Evolutionary conservation across 108 stramenopile species (phyloP), one percentile per base, ranked within the genome.

Genomic region (Nitzschia putrida): DNA sequence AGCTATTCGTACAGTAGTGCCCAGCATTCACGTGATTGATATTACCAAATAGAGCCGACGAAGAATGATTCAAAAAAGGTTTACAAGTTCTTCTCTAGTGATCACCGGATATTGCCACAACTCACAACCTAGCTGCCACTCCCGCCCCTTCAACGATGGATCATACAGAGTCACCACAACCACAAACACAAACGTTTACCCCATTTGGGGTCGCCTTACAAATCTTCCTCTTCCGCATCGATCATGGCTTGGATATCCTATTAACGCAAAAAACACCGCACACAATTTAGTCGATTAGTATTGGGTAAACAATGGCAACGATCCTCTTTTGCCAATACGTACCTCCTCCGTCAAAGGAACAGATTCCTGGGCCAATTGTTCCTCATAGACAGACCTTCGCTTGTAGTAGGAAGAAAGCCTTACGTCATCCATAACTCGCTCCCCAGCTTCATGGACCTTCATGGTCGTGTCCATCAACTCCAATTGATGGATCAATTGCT

Each of bases 381-480:
- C 60, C 52, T 71, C 60, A 44, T 71, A 71, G 2, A 38, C 34
- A 8, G 34, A 9, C 21, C 54, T 51, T 21, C 70, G 47, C 38
- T 53, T 71, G n/a, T 40, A 53, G 25, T 56, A 41, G 37, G 70
- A 71, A 29, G 49, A 61, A 1, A 71, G 45, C n/a, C 59, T 45
- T 8, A 53, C 26, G 21, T 53, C 49, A 21, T 26, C 25, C 8
- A 61, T 52, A 13, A 50, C 38, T 25, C 44, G 41, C 3, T 40
- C 3, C 12, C 60, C 51, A 4, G 18, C 41, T n/a, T 34, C 20
- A 38, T 61, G 58, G 0, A 41, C 38, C 16, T 71, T 54, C 34
- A 71, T 24, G 22, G 34, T 50, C 53, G 40, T 58, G 40, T 71
- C 34, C 45, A 71, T 12, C 26, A 24, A 21, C 41, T 24, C 51